Evolutionary conservation across 1,284 basidiomycete species (phyloP).

Genomic region (Ceratobasidium sp.): DNA sequence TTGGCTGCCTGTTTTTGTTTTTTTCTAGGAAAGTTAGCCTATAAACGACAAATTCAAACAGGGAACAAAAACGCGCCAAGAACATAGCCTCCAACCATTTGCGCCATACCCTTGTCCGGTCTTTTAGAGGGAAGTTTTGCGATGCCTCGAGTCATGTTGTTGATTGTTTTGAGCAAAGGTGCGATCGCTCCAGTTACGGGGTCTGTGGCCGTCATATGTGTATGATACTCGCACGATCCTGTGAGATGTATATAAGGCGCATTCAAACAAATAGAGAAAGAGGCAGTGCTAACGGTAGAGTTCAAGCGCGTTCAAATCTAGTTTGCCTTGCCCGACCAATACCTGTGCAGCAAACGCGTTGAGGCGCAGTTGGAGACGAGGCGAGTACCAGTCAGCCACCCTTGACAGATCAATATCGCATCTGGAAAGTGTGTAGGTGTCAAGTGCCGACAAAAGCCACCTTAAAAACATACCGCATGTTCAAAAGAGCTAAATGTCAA

Average conservation of each 20-base stretch:
- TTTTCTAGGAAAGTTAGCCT: slow-evolving; percentile 33
- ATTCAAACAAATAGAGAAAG: neutral
- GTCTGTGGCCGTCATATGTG: slow-evolving; percentile 52
- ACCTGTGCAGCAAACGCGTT: slow-evolving; percentile 62
- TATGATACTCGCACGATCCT: slow-evolving; percentile 64
- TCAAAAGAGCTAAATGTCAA: slow-evolving; percentile 64
- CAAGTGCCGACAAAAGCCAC: neutral
- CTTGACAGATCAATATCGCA: slow-evolving; percentile 62
- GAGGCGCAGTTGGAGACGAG: slow-evolving; percentile 59
- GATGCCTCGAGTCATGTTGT: slow-evolving; percentile 6
- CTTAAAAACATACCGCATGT: slow-evolving; percentile 58
- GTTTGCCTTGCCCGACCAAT: slow-evolving; percentile 55
- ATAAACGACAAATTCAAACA: too few species aligned
- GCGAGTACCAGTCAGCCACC: slow-evolving; percentile 66
- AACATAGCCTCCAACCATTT: slow-evolving; percentile 56
- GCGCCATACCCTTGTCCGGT: slow-evolving; percentile 55
- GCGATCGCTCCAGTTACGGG: slow-evolving; percentile 53
- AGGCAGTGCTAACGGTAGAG: slow-evolving; percentile 58
- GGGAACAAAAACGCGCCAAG: slow-evolving; percentile 47
- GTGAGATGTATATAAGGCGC: slow-evolving; percentile 3
- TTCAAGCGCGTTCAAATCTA: slow-evolving; percentile 56
- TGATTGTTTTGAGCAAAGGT: neutral
- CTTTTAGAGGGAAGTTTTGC: slow-evolving; percentile 44
- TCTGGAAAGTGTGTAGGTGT: slow-evolving; percentile 45
- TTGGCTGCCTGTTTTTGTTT: slow-evolving; percentile 53